Evolutionary conservation across 1,139 yeast genomes (phyloP).

Genomic region (Taphrina pruni): DNA sequence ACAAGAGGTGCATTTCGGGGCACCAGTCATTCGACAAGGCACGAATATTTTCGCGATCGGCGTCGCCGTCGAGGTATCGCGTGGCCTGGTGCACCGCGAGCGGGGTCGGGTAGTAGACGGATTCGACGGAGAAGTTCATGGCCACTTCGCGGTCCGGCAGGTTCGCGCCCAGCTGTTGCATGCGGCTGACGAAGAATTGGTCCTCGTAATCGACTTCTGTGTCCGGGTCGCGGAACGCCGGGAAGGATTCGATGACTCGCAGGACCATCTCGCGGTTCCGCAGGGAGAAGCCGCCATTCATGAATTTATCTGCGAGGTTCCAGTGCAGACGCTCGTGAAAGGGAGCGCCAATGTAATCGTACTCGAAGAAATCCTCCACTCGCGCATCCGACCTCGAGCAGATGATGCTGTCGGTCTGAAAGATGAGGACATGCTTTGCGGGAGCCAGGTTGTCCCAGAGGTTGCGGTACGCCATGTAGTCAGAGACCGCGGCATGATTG

Average conservation of each 20-base stretch:
- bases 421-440: slow-evolving; percentile 33
- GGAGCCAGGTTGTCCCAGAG: slow-evolving; percentile 36
- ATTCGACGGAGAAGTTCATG: slow-evolving; percentile 31
- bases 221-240: slow-evolving; percentile 7
- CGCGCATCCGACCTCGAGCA: slow-evolving; percentile 27
- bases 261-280: slow-evolving; percentile 25
- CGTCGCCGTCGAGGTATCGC: slow-evolving; percentile 5
- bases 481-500: slow-evolving; percentile 22
- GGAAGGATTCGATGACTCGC: slow-evolving; percentile 17
- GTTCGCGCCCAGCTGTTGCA: neutral
- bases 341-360: slow-evolving; percentile 36
- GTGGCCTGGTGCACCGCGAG: slow-evolving; percentile 30
- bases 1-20: slow-evolving; percentile 35
- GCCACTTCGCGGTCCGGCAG: slow-evolving; percentile 25
- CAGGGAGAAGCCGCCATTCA: slow-evolving; percentile 35
- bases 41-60: neutral
- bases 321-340: slow-evolving; percentile 6
- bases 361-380: slow-evolving; percentile 33
- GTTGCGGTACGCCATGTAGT: slow-evolving; percentile 23
- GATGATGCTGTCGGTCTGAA: slow-evolving; percentile 29
- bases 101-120: slow-evolving; percentile 32
- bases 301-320: slow-evolving; percentile 8
- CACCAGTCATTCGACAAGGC: slow-evolving; percentile 27
- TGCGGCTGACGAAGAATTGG: slow-evolving; percentile 30
- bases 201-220: slow-evolving; percentile 18